Base-by-base conservation (phyloP, 108 stramenopile species). In the Chaetoceros tenuissimus region DNA sequence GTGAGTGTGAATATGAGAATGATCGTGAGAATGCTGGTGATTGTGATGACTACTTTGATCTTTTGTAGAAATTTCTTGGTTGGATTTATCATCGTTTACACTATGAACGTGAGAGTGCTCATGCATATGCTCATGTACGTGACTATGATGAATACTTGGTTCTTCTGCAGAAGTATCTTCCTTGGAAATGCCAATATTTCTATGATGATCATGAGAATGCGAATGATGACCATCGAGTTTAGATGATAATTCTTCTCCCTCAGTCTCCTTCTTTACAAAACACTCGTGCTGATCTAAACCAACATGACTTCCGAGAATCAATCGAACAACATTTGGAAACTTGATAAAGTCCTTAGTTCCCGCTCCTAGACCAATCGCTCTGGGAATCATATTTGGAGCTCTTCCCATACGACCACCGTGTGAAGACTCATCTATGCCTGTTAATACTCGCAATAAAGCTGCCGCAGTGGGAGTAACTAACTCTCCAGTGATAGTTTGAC, bases 401-500 rank as follows among this genome's bases (percentile, higher is more conserved):
- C 87, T 75, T 25, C 87, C 87, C 24, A 53, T 29, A 3, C 34
- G 18, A 1, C 47, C 22, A 1, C n/a, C 24, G 25, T 46, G 54
- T 31, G 55, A 51, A 52, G 63, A 49, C 8, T 27, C 48, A 21
- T 55, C 26, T 2, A 47, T 65, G 31, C 75, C 66, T 3, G 74
- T 73, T 77, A 95, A 63, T 1, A 78, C 83, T 48, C 83, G 68
- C 57, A 96, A 62, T 60, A 96, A 59, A 1, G 94, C 92, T 2
- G 88, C 92, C 3, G 85, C 96, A 13, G 96, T 95, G 0, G 96
- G 96, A 5, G 96, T 96, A 3, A 94, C 94, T 34, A 96, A 67
- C 53, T 96, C 94, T 25, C 86, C 89, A 0, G 79, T 83, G 3
- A 82, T 72, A 5, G 25, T 57, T 56, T 5, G 13, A 5, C 34